Base-by-base conservation (phyloP, 2,329 filamentous ascomycete species). In the Sclerotinia borealis region DNA sequence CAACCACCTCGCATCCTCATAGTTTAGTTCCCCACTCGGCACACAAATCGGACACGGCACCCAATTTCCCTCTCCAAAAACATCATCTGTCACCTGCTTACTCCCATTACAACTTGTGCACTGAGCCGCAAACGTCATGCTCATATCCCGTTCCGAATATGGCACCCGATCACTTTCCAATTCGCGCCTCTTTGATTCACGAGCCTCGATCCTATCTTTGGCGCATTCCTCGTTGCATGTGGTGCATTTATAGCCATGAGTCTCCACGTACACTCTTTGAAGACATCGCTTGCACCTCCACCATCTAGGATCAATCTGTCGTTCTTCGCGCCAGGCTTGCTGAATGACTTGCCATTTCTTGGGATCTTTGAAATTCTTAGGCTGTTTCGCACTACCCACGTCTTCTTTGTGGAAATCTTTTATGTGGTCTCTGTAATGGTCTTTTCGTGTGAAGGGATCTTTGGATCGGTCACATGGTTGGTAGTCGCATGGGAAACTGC, bases 361-460 rank as follows among this genome's bases (percentile, higher is more conserved):
- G 4, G 27, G 22, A 34, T 61, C 62, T 29, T 65, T 61, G 6
- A 63, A 36, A 31, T 58, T 64, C 27, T 67, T 66, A 25, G 66
- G 62, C 19, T 63, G 52, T 39, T 68, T 72, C 10, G 63, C 66
- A 1, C 27, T 58, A 0, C 70, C 69, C 17, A 75, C 60, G 60
- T 80, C 76, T 48, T 77, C 73, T 43, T 79, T 76, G 66, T 83
- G 80, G 63, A 75, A 80, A 56, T 80, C 78, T 31, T 79, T 72
- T 47, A 79, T 70, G 65, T 83, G 80, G 63, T 82, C 80, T 25
- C 76, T 72, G 51, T 79, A 75, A 68, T 83, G 80, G 64, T 83
- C 81, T 58, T 77, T 76, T 10, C 80, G 72, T 1, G 75, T 77
- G 65, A 82, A 82, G 0, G 79, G 76, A 19, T 71, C 67, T 0